phyloP scores from a whole-genome alignment of 306 rosid genomes.

The Quercus aquifolioides region DNA sequence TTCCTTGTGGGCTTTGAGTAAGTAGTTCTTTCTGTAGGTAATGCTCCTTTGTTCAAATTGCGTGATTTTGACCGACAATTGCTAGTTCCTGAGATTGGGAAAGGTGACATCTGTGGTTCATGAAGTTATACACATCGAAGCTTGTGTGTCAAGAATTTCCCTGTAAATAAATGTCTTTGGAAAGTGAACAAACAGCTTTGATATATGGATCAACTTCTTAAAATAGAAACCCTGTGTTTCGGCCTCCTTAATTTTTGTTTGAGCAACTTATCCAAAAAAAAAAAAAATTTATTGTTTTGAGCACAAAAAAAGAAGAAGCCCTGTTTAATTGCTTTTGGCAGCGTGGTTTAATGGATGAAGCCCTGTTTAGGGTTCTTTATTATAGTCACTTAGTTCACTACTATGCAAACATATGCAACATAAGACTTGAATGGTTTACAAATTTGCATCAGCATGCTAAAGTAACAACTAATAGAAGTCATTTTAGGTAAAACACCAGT shows the following conservation, averaged over 20 bases:
- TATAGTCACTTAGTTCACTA: too few relatives aligned
- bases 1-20: constrained; percentile 22
- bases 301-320: too few relatives aligned
- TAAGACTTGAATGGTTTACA: too few relatives aligned
- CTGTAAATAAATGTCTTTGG: constrained; percentile 25
- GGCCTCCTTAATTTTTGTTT: background rate
- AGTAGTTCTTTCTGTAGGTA: constrained; percentile 26
- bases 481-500: too few relatives aligned
- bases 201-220: background rate
- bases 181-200: background rate
- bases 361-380: too few relatives aligned
- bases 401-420: too few relatives aligned
- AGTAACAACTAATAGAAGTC: too few relatives aligned
- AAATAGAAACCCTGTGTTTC: background rate
- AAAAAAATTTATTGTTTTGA: background rate
- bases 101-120: constrained; percentile 1
- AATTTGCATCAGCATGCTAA: too few relatives aligned
- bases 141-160: constrained; percentile 13
- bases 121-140: background rate
- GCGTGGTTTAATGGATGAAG: too few relatives aligned
- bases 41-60: constrained; percentile 1
- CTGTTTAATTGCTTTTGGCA: too few relatives aligned
- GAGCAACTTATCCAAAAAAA: too few relatives aligned
- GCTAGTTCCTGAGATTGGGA: constrained; percentile 10
- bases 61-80: background rate